A percentile compares a stretch with the other conserved stretches of the same genome.
Evolutionary conservation across 1,139 yeast species (phyloP).

Genomic region (Nakaseomyces sp.): DNA sequence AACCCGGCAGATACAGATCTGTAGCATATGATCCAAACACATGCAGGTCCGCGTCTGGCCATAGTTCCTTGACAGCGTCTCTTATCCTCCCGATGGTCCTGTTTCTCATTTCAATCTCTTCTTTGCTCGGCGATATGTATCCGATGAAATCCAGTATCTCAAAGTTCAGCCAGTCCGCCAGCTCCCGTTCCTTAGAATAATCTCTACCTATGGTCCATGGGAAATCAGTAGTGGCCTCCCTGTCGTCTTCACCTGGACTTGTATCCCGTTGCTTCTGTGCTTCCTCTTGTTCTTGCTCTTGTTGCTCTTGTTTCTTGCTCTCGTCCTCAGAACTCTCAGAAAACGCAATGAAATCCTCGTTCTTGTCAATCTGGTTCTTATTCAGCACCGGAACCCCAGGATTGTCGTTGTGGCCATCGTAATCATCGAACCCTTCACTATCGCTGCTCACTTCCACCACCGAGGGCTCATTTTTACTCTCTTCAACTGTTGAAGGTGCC

Average conservation of each 20-base stretch:
- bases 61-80: slow-evolving; percentile 46
- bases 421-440: slow-evolving; percentile 23
- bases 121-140: slow-evolving; percentile 77
- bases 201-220: slow-evolving; percentile 81
- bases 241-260: too few relatives aligned
- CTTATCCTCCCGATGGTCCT: slow-evolving; percentile 55
- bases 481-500: too few relatives aligned
- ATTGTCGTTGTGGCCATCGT: slow-evolving; percentile 20
- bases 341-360: slow-evolving; percentile 35
- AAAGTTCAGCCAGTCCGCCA: slow-evolving; percentile 79
- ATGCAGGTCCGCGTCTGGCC: slow-evolving; percentile 77
- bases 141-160: slow-evolving; percentile 83
- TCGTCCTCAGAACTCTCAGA: slow-evolving; percentile 28
- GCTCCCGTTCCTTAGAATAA: slow-evolving; percentile 63
- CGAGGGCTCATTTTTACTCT: too few relatives aligned
- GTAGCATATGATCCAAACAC: slow-evolving; percentile 97
- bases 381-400: slow-evolving; percentile 19
- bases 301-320: slow-evolving; percentile 18
- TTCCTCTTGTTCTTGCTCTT: slow-evolving; percentile 13
- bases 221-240: slow-evolving; percentile 36
- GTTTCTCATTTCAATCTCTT: slow-evolving; percentile 66
- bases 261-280: too few relatives aligned
- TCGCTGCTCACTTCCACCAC: slow-evolving; percentile 9
- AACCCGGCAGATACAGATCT: slow-evolving; percentile 86
- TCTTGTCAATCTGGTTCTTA: slow-evolving; percentile 34